phyloP scores from a whole-genome alignment of 257 asterid species.

The Solanum pennellii region DNA sequence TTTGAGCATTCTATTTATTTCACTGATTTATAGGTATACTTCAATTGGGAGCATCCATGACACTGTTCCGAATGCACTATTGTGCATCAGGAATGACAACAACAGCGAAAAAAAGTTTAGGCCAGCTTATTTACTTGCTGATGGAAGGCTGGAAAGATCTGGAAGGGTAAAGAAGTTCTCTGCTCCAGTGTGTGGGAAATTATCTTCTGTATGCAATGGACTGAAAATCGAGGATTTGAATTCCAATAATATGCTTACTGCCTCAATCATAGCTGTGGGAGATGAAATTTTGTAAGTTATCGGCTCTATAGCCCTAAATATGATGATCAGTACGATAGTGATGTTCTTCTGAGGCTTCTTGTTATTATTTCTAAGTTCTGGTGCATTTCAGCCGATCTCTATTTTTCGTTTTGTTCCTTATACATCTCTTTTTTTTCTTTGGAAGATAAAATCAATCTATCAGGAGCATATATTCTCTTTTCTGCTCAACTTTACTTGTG shows the following conservation, averaged over 20 bases:
- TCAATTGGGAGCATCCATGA: slow-evolving; percentile 95
- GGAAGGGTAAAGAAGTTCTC: slow-evolving; percentile 61
- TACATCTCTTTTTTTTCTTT: neutral
- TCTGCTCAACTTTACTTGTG: neutral
- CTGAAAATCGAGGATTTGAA: slow-evolving; percentile 25
- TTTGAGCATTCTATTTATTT: neutral
- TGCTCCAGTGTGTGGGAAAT: slow-evolving; percentile 20
- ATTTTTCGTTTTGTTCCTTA: neutral
- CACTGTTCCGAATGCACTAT: slow-evolving; percentile 74
- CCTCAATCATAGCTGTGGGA: slow-evolving; percentile 76
- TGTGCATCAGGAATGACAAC: slow-evolving; percentile 30
- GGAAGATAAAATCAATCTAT: neutral
- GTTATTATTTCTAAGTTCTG: neutral
- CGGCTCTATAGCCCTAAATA: neutral
- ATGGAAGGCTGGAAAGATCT: slow-evolving; percentile 92
- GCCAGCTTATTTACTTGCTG: slow-evolving; percentile 81
- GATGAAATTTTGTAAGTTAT: slow-evolving; percentile 88
- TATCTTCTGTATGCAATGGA: slow-evolving; percentile 42
- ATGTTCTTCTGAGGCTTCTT: neutral
- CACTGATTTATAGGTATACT: slow-evolving; percentile 55
- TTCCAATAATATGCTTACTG: slow-evolving; percentile 30
- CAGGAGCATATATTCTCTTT: neutral
- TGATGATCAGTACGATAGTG: neutral
- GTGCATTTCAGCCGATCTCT: neutral
- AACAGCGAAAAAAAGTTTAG: slow-evolving; percentile 39